Evolutionary conservation across 1,284 basidiomycete genomes (phyloP).

Genomic region (Rhodotorula sp.): DNA sequence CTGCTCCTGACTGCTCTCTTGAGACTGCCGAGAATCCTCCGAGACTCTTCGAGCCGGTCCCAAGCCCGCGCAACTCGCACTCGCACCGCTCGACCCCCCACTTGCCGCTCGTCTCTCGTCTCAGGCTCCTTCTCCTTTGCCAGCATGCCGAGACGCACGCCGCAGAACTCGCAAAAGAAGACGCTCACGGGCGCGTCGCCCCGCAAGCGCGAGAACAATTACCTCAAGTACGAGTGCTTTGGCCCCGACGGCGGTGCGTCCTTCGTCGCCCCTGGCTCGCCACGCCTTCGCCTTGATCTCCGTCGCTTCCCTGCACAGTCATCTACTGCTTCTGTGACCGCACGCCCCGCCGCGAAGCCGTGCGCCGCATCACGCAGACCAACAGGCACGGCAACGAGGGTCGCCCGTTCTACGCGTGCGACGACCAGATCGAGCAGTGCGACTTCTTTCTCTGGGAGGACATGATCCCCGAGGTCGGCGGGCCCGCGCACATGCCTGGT

Average conservation of each 20-base stretch:
- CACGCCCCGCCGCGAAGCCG: neutral
- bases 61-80: too few relatives aligned
- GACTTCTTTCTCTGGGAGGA: slow-evolving; percentile 9
- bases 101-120: neutral
- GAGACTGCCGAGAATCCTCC: too few relatives aligned
- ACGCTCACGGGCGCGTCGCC: neutral
- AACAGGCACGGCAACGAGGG: slow-evolving; percentile 11
- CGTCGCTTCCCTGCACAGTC: neutral
- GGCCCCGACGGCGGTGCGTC: neutral
- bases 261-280: too few relatives aligned
- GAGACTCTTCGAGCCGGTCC: too few relatives aligned
- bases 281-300: neutral
- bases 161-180: neutral
- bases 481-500: neutral
- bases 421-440: neutral
- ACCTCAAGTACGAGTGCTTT: slow-evolving; percentile 1
- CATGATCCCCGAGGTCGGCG: neutral
- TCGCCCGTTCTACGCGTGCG: slow-evolving; percentile 4
- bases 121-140: neutral
- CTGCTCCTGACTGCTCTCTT: too few relatives aligned
- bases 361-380: neutral
- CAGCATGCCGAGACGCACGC: neutral
- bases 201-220: slow-evolving; percentile 7
- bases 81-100: neutral
- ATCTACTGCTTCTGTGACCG: slow-evolving; percentile 17